Evolutionary conservation across 1,284 basidiomycete species (phyloP), one percentile per base, ranked within the genome.

Genomic region (Ceratobasidium sp.): DNA sequence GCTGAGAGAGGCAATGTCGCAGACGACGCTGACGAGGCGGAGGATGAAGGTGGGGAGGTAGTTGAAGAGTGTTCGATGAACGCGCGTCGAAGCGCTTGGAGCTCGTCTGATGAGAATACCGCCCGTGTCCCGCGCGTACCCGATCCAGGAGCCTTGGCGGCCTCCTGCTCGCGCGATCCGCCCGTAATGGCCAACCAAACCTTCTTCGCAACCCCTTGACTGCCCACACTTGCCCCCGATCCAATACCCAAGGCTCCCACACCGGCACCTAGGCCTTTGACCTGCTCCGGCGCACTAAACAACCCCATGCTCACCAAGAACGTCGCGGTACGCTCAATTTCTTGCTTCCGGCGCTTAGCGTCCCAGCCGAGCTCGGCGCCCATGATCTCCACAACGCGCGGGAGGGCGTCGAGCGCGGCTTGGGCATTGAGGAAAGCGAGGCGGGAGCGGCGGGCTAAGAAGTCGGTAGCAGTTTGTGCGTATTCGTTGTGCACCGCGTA

Each of bases 401-500:
- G 95, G 72, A 98, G 86, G 0, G 91, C 87, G 63, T 92, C 88
- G 64, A 96, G 86, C 0, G 96, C 90, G 0, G 92, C 92, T 77
- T 92, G 91, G 1, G 90, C 91, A 81, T 98, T 96, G 76, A 98
- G 87, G 87, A 98, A 98, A 12, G 93, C 91, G 56, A 98, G 85
- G 51, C 96, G 90, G 23, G 92, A 92, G 70, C 96, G 91, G 5
- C 96, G 92, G 1, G 94, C 94, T 77, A 98, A 88, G 78, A 98
- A 93, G 82, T 99, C 96, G 75, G 91, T 85, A 7, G 94, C 92
- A 21, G 91, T 96, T 72, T 89, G 86, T 0, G 96, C 96, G 80
- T 96, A 98, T 83, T 98, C 96, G 81, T 94, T 85, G 58, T 89
- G 89, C 49, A 91, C 86, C 1, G 95, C 96, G 81, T 98, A 98